A percentile compares a stretch with the other conserved stretches of the same genome.
These are phyloP conservation scores for Ogataea degrootiae DNA, from an alignment of 805 yeast species.

Conservation along the genomic window DNA sequence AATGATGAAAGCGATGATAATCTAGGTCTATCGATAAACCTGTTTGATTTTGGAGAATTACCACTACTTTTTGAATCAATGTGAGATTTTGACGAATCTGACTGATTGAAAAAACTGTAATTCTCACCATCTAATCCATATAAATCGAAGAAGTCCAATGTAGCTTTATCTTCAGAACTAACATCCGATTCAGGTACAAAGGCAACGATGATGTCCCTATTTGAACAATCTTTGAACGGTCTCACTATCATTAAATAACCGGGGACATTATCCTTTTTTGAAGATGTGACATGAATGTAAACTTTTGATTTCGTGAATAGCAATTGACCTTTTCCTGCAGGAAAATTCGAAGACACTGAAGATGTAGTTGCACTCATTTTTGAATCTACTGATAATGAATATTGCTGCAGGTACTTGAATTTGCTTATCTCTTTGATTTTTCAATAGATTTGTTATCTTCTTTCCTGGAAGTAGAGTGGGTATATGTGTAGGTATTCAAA, in stretches of 20 bases:
- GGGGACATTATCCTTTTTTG: conserved; percentile 68
- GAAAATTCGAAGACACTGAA: conserved; percentile 6
- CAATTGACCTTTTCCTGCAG: conserved; percentile 41
- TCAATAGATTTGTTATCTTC: no score
- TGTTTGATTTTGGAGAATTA: conserved; percentile 22
- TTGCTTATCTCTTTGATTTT: no score
- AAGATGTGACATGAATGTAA: conserved; percentile 75
- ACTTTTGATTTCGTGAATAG: conserved; percentile 63
- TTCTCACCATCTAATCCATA: conserved; percentile 35
- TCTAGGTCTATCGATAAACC: conserved; percentile 48
- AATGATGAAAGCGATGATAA: conserved; percentile 51
- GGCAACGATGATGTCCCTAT: conserved; percentile 56
- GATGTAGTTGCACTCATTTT: not conserved
- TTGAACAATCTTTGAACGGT: conserved; percentile 42
- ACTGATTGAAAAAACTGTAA: conserved; percentile 14
- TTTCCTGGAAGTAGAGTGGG: no score
- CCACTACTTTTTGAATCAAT: conserved; percentile 5
- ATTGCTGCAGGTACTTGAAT: not conserved
- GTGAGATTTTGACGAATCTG: not conserved
- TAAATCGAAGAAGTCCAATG: conserved; percentile 34
- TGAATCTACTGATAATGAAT: not conserved
- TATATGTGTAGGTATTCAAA: no score
- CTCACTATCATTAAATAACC: conserved; percentile 70
- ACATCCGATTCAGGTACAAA: conserved; percentile 60
- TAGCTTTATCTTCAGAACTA: conserved; percentile 20